Evolutionary conservation across 441 rosid species (phyloP).

Genomic region (Viola pubescens): DNA sequence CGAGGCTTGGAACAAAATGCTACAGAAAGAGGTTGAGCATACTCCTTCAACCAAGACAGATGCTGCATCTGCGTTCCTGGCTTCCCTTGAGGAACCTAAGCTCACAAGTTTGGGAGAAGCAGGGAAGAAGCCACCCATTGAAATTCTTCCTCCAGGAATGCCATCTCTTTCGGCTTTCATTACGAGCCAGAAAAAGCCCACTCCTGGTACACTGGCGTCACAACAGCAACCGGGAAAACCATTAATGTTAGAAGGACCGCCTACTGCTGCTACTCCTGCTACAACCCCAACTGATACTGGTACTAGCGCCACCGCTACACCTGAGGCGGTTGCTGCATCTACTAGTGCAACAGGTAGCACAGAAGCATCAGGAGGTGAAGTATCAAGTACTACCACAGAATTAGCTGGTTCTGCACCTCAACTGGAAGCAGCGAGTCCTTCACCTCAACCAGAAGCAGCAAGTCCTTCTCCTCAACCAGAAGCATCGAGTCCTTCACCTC

Average conservation of each 20-base stretch:
- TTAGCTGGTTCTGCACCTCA: conserved; percentile 3
- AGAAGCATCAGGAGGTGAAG: conserved; percentile 4
- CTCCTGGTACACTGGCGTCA: conserved; percentile 30
- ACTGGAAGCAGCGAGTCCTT: background rate
- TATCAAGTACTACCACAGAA: too few species aligned
- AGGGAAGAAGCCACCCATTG: conserved; percentile 75
- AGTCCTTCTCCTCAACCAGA: background rate
- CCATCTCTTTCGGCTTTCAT: conserved; percentile 77
- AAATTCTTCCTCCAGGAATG: conserved; percentile 94
- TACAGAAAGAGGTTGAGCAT: conserved; percentile 82
- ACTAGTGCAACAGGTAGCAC: background rate
- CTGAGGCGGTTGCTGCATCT: conserved; percentile 1
- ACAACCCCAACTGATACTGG: background rate
- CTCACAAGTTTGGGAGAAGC: conserved; percentile 83
- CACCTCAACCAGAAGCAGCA: background rate
- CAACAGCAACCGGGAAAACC: conserved; percentile 59
- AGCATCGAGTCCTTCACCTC: background rate
- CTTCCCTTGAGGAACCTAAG: conserved; percentile 90
- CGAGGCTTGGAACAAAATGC: conserved; percentile 80
- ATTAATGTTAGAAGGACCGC: conserved; percentile 62
- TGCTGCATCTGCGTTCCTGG: conserved; percentile 89
- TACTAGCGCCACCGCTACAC: conserved; percentile 4
- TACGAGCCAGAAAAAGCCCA: conserved; percentile 63
- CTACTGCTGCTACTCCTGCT: conserved; percentile 18
- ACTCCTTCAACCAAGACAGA: conserved; percentile 64